phyloP scores from a whole-genome alignment of 2,329 filamentous ascomycete genomes.

The Fusarium sp. region DNA sequence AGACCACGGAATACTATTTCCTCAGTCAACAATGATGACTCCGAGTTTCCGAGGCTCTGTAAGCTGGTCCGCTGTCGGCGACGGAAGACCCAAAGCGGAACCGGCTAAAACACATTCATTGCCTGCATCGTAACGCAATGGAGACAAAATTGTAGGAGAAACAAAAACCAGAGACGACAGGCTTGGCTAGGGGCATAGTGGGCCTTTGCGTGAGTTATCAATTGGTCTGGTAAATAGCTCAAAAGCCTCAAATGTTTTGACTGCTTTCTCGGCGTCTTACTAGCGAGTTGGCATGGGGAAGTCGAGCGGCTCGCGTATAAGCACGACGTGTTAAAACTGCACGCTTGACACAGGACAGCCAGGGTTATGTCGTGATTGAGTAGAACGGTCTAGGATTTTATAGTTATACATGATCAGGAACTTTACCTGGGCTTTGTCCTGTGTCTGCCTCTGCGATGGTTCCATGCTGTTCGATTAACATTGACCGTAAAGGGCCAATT shows the following conservation, averaged over 20 bases:
- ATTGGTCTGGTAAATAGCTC: conserved; percentile 40
- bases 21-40: conserved; percentile 45
- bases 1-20: conserved; percentile 67
- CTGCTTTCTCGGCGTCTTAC: conserved; percentile 28
- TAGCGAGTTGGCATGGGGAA: conserved; percentile 17
- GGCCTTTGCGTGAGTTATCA: conserved; percentile 16
- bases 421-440: not conserved
- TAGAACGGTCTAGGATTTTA: conserved; percentile 11
- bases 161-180: conserved; percentile 17
- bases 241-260: not conserved
- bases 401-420: conserved; percentile 5
- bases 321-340: conserved; percentile 10
- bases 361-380: not conserved
- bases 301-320: conserved; percentile 5
- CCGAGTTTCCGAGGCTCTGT: conserved; percentile 23
- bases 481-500: not conserved
- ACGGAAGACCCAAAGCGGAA: conserved; percentile 25
- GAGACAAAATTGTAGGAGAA: conserved; percentile 12
- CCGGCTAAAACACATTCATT: conserved; percentile 24
- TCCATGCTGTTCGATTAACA: conserved; percentile 5
- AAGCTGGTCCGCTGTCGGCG: conserved; percentile 43
- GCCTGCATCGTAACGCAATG: conserved; percentile 1
- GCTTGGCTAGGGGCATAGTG: conserved; percentile 21
- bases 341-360: conserved; percentile 2
- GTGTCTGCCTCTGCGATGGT: conserved; percentile 6